A percentile compares a stretch with the other conserved stretches of the same genome.
These are phyloP conservation scores for Exophiala xenobiotica DNA, from an alignment of 2,329 filamentous ascomycete species.

Conservation along the genomic window DNA sequence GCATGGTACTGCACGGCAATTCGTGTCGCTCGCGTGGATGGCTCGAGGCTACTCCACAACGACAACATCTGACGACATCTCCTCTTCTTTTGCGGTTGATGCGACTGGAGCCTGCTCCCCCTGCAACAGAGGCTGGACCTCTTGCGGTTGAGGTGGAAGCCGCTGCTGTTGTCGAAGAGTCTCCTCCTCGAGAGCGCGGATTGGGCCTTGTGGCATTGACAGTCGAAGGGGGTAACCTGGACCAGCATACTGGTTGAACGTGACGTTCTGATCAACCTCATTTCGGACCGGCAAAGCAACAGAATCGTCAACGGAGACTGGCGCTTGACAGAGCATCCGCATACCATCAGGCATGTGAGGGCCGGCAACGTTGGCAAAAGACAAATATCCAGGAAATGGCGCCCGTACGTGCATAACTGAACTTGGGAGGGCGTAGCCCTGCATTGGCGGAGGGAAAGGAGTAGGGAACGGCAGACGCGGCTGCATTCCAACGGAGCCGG, in stretches of 20 bases:
- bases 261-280: no score
- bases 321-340: background rate
- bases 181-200: background rate
- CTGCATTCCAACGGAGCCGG: background rate
- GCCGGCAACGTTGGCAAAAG: background rate
- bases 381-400: background rate
- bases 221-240: background rate
- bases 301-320: no score
- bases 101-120: background rate
- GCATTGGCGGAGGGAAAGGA: conserved; percentile 5
- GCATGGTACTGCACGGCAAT: background rate
- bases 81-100: background rate
- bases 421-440: background rate
- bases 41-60: background rate
- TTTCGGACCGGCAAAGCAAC: no score
- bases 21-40: background rate
- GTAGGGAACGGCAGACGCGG: background rate
- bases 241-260: background rate
- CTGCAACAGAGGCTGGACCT: background rate
- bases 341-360: conserved; percentile 4
- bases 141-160: background rate
- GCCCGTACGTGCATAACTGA: no score
- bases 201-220: no score
- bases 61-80: background rate
- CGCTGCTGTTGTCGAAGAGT: background rate